Percentiles rank a stretch among this genome's conserved stretches.
These are phyloP conservation scores for Phlebiopsis flavidoalba DNA, from an alignment of 768 basidiomycete genomes.

Conservation along the genomic window DNA sequence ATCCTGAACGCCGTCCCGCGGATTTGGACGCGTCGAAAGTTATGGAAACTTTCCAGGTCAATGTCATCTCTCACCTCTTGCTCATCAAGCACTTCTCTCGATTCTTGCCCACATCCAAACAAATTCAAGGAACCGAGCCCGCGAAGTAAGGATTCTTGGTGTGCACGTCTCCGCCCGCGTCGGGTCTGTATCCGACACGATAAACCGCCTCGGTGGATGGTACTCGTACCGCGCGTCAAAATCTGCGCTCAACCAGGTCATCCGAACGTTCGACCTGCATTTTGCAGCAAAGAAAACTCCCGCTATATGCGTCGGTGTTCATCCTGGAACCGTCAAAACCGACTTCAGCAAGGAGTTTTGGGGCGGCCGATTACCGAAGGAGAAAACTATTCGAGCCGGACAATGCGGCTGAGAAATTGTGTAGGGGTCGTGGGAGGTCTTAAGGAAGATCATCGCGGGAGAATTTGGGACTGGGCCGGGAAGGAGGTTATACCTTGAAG, in stretches of 20 bases:
- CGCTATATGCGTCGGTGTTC: conserved; percentile 50
- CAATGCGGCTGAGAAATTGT: conserved; percentile 42
- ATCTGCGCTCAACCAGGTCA: conserved; percentile 57
- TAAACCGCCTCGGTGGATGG: conserved; percentile 57
- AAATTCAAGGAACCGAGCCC: conserved; percentile 17
- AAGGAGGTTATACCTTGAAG: conserved; percentile 36
- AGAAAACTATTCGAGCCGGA: conserved; percentile 44
- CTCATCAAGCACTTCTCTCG: conserved; percentile 58
- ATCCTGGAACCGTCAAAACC: conserved; percentile 59
- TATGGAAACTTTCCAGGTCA: conserved; percentile 46
- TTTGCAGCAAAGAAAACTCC: conserved; percentile 40
- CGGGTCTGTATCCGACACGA: conserved; percentile 53
- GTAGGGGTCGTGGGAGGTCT: conserved; percentile 41
- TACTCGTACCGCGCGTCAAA: conserved; percentile 60
- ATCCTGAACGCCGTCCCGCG: conserved; percentile 48
- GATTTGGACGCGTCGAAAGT: conserved; percentile 41
- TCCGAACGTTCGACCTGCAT: conserved; percentile 55
- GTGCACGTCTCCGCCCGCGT: conserved; percentile 56
- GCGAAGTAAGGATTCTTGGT: no score
- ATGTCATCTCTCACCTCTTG: conserved; percentile 55
- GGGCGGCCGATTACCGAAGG: conserved; percentile 32
- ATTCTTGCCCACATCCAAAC: conserved; percentile 39
- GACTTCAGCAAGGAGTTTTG: conserved; percentile 52
- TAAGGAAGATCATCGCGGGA: conserved; percentile 37
- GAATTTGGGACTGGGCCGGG: conserved; percentile 55